Conservation (phyloP, 306 rosid species). For the Prunus davidiana region DNA sequence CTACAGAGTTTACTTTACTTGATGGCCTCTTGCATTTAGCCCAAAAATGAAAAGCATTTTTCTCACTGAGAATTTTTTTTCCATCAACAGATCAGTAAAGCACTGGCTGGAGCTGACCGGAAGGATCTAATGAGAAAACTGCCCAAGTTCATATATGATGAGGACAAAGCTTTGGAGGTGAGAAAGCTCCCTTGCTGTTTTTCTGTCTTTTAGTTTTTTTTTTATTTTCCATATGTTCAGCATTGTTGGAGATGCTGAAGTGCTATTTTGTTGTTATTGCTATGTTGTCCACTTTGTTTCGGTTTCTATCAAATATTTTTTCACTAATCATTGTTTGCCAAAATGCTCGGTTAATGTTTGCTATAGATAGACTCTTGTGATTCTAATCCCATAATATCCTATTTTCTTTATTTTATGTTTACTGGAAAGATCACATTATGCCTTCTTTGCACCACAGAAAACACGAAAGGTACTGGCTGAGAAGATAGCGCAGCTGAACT, state of each 20-base stretch:
- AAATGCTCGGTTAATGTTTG: neutral
- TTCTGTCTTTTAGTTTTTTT: neutral
- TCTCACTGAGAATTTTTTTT: neutral
- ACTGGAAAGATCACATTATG: neutral
- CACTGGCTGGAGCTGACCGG: conserved; percentile 76
- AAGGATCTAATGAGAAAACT: conserved; percentile 92
- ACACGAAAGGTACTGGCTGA: conserved; percentile 72
- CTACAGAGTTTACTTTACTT: conserved; percentile 1
- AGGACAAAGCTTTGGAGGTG: conserved; percentile 96
- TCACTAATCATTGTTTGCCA: neutral
- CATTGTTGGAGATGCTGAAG: neutral
- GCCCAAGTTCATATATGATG: conserved; percentile 93
- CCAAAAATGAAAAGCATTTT: neutral
- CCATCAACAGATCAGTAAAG: conserved; percentile 75
- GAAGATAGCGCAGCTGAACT: conserved; percentile 83
- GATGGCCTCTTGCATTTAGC: conserved; percentile 8
- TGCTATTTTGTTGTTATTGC: neutral
- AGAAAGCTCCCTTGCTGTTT: conserved; percentile 19
- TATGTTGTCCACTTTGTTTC: conserved; percentile 12
- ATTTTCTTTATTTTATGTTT: neutral
- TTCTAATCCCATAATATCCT: neutral
- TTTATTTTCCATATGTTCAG: neutral
- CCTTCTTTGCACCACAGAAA: conserved; percentile 50
- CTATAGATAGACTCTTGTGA: neutral
- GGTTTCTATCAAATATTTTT: neutral